A percentile compares a stretch with the other conserved stretches of the same genome.
Evolutionary conservation across 331 rosid species (phyloP).

Genomic region (Malus hybrid): DNA sequence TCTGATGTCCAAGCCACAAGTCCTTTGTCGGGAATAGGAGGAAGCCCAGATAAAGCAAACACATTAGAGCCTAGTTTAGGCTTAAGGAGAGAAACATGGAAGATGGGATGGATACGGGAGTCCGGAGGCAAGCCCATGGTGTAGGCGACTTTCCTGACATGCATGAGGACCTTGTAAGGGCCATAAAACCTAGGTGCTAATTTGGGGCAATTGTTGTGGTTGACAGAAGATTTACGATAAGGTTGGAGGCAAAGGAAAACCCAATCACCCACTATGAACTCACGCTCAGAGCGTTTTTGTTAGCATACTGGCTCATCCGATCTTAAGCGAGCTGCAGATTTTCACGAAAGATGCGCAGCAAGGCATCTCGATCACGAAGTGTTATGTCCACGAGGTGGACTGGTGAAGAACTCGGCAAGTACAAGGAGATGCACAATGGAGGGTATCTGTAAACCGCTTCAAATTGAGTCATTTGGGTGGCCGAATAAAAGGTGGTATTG

Average conservation of each 20-base stretch:
- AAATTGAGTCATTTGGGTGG: too few species aligned
- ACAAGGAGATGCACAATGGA: accelerated
- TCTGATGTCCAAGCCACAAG: too few species aligned
- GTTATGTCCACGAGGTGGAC: neutral
- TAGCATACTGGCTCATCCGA: neutral
- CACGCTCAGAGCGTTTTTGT: neutral
- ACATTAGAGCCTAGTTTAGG: neutral
- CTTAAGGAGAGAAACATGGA: neutral
- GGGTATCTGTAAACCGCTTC: too few species aligned
- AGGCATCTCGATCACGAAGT: neutral
- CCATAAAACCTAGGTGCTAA: neutral
- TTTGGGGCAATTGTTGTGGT: neutral
- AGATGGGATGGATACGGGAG: neutral
- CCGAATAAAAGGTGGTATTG: too few species aligned
- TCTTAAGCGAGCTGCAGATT: too few species aligned
- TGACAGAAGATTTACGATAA: neutral
- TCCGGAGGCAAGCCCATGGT: neutral
- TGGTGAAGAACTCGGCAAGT: neutral
- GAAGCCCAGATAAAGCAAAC: neutral
- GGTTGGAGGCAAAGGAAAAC: neutral
- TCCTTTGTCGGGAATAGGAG: neutral
- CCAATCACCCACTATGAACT: accelerated
- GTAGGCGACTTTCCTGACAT: neutral
- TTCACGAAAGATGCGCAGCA: neutral
- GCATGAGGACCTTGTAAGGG: neutral